Base-by-base conservation (phyloP, 1,139 yeast genomes). In the Pichia sp. region DNA sequence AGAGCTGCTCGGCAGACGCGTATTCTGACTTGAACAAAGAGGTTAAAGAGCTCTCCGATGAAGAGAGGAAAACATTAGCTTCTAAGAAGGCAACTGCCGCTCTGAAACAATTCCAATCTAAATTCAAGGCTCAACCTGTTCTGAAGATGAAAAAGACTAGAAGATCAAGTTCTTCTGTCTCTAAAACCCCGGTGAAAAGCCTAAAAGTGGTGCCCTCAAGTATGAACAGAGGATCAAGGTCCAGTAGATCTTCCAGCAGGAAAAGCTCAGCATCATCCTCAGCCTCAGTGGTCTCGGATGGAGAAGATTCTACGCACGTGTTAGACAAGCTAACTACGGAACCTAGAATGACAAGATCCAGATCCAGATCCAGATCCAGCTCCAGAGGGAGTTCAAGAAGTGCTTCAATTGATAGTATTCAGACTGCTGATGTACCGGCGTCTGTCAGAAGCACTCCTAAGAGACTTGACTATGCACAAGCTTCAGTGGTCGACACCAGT, bases 361-460 rank as follows among this genome's bases (percentile, higher is more conserved):
- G 29, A 35, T 17, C 30, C n/a, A 28, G 33, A 22, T 23, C 33
- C 10, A 38, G 44, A 34, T 30, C 40, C 3, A 21, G 30, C 17
- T 33, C 40, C 12, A 17, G 9, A 3, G 16, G 21, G 9, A 19
- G 29, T 6, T 29, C 39, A 12, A 34, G 39, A 34, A 27, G 27
- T 9, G 22, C 33, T 8, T 37, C 39, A 11, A 34, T 17, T 13
- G 38, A 30, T 7, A 33, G 35, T 20, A 22, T 29, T 9, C 31
- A 32, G 44, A 40, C 44, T 40, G 36, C 44, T 35, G 44, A 38
- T 26, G 29, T 32, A 14, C 43, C 44, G 32, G 45, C 40, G 42
- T 41, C 45, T n/a, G 31, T 35, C 13, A 27, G 38, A 29, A 31
- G 29, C 14, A 35, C 42, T 9, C 42, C 41, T 13, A 31, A 29